Base-by-base conservation (phyloP, 2,329 filamentous ascomycete genomes). In the Aspergillus carbonarius region DNA sequence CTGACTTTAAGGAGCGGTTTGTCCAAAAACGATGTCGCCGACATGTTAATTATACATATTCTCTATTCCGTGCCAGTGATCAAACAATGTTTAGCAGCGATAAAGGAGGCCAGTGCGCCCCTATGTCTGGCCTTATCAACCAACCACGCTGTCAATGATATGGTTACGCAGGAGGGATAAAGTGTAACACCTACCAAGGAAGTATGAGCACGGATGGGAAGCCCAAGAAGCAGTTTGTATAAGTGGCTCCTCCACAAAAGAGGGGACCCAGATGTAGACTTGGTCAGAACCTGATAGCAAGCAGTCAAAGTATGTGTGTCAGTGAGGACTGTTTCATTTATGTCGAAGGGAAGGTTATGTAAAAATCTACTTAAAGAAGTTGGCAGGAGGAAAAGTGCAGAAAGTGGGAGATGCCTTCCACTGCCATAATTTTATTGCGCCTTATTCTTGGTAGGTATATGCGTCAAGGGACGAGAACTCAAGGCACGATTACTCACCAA, bases 1-100 rank as follows among this genome's bases (percentile, higher is more conserved):
- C 89, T 92, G 63, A 93, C 90, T 68, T 78, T 78, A 37, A 78
- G 69, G 54, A 77, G 62, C 8, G 76, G 76, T 51, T 69, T 72
- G 58, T 78, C 74, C 60, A 78, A 64, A 63, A 75, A 74, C n/a
- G 66, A 69, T 34, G 68, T 65, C 50, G 68, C 66, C 32, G 73
- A 71, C 72, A 75, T 75, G 53, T 56, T 69, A 60, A 35, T 49
- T 25, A 52, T 49, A 67, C 65, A 70, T 70, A 55, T 60, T 64
- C 60, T 53, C 62, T 66, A n/a, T 10, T 5, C 27, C 25, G 44
- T 12, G 12, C 9, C 17, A 9, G 25, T n/a, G 8, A n/a, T 7
- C 13, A 30, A 35, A 27, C 8, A 20, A 54, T n/a, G 30, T 42
- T 32, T 2, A 55, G 27, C 30, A 55, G 51, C 17, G 35, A 18